Evolutionary conservation across 2,329 filamentous ascomycete genomes (phyloP), one percentile per base, ranked within the genome.

Genomic region (Neonectria ditissima): DNA sequence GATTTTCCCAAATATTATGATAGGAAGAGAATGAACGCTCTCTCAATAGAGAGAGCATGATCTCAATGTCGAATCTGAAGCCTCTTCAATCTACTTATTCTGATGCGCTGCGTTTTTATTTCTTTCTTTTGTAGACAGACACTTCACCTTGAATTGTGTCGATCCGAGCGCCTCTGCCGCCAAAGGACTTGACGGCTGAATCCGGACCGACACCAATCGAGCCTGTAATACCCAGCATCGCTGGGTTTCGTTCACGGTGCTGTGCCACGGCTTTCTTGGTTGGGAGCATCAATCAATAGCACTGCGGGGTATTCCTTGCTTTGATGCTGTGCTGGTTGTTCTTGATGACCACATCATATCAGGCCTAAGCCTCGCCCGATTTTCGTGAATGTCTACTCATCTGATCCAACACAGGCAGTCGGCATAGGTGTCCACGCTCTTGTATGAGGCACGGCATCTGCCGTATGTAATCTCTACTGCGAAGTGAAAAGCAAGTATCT

Each of bases 1-100:
- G 87, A 89, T 87, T 84, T 79, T 76, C 77, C 75, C 82, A 80
- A 81, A 83, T 80, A 75, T 78, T 78, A 87, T 87, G 84, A 89
- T 89, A 89, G 87, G 87, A 89, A 89, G 87, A 89, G 87, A 85
- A 82, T 89, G 86, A 89, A 85, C 81, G 83, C 81, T 84, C 78
- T 79, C 79, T 73, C 67, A 65, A 70, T 69, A 79, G 82, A 79
- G 82, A 80, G 80, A 82, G 82, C 80, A 84, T 89, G 87, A 89
- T 89, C 83, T 88, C 83, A 88, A 81, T 78, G 80, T 79, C 76
- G 77, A 83, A 86, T 89, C 87, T 89, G 87, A 89, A 87, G 86
- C 86, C 80, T 69, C 5, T 1, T 66, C 50, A 20, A 14, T 39
- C 16, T 56, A n/a, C 18, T 34, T 34, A 7, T 41, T 41, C 4